Evolutionary conservation across 345 rosid species (phyloP), one percentile per base, ranked within the genome.

Genomic region (Salix purpurea): DNA sequence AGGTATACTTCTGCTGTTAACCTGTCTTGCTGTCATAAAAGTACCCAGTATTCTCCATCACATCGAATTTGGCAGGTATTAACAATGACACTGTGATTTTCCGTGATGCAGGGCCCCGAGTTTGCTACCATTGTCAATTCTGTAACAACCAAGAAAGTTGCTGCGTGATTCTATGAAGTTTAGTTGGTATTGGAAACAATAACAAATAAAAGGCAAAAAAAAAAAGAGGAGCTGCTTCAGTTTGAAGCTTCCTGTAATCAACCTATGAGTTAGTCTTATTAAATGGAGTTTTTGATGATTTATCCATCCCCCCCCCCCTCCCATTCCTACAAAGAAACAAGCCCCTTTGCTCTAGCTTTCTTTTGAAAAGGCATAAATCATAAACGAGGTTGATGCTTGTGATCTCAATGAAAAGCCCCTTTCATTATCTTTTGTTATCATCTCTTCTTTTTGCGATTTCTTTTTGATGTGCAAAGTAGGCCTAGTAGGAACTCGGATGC

Each of bases 81-180:
- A 61, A 74, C 74, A 46, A 66, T 67, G 65, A n/a, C 36, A 74
- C n/a, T 28, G 2, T 40, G 74, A 74, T 54, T 30, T 72, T 16
- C 72, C 56, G 30, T 77, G 73, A 58, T 79, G 85, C 89, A 96
- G 99, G 99, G 99, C 52, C 92, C 95, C 0, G 97, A 96, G 86
- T 96, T 96, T 80, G 98, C 98, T 13, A 87, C 92, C 80, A 96
- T 96, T 74, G 83, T 93, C 89, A 96, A 96, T 85, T 93, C 97
- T 16, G 94, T 87, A 80, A 92, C 91, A 67, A 85, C 91, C 15
- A 93, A 93, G 91, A 96, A 91, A 87, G 96, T 92, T 77, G 88
- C 93, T 69, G 98, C 94, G 64, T 96, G 83, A 93, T 84, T 77
- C 12, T 46, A 54, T 62, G 32, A 26, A 39, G 50, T 34, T 28